phyloP scores from a whole-genome alignment of 345 rosid species.

The Gossypium thurberi region DNA sequence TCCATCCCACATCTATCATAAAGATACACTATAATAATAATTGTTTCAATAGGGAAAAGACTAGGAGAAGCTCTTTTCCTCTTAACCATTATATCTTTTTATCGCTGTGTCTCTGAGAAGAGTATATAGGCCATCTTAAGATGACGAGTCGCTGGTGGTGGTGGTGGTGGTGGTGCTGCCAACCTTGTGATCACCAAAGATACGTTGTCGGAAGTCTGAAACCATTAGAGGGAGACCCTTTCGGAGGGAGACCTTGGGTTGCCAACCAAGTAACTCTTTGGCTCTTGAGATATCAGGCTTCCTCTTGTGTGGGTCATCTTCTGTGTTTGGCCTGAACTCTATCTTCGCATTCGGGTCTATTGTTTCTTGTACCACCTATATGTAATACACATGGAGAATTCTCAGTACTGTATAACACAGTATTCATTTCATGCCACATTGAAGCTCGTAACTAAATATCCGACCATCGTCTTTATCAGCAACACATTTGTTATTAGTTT shows the following conservation, averaged over 20 bases:
- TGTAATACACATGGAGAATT: slow-evolving; percentile 17
- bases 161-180: slow-evolving; percentile 20
- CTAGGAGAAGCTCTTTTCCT: background rate
- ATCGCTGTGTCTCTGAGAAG: background rate
- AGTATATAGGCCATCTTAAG: slow-evolving; percentile 23
- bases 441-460: too few species aligned
- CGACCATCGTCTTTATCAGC: too few species aligned
- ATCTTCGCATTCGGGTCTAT: slow-evolving; percentile 91
- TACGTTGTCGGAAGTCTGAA: slow-evolving; percentile 79
- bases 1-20: background rate
- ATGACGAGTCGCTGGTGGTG: slow-evolving; percentile 21
- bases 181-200: slow-evolving; percentile 89
- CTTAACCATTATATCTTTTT: slow-evolving; percentile 2
- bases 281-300: slow-evolving; percentile 93
- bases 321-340: slow-evolving; percentile 91
- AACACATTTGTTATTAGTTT: too few species aligned
- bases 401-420: too few species aligned
- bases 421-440: too few species aligned
- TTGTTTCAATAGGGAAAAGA: background rate
- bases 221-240: slow-evolving; percentile 95
- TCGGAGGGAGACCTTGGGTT: slow-evolving; percentile 78
- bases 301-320: slow-evolving; percentile 99
- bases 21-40: slow-evolving; percentile 1
- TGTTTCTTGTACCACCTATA: slow-evolving; percentile 92
- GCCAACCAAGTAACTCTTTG: slow-evolving; percentile 87